Conservation (phyloP, 73 alveolate species). For the Paramecium primaurelia region DNA sequence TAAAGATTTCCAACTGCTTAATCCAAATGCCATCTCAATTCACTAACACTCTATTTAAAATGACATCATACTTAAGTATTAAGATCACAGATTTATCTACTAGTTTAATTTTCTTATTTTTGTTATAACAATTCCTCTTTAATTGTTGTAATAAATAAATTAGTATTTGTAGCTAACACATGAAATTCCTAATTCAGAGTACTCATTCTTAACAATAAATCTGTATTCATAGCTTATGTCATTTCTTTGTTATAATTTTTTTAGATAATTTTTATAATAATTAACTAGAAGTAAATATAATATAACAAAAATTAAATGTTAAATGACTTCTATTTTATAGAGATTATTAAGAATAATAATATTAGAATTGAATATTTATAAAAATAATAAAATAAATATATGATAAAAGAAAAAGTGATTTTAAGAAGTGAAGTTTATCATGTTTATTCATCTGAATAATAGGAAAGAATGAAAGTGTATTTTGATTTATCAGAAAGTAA, state of each 20-base stretch:
- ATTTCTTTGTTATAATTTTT: not conserved
- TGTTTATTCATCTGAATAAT: slow-evolving; percentile 30
- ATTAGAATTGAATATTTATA: not conserved
- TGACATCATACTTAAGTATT: not conserved
- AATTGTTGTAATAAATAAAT: not conserved
- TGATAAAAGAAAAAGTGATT: slow-evolving; percentile 43
- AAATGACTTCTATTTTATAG: not conserved
- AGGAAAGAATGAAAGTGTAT: slow-evolving; percentile 50
- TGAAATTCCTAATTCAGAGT: not conserved
- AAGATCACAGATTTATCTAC: not conserved
- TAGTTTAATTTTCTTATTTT: not conserved
- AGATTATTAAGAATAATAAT: not conserved
- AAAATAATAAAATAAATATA: not conserved
- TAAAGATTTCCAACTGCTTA: not conserved
- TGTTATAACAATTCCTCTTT: not conserved
- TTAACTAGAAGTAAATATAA: not conserved
- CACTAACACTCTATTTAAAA: not conserved
- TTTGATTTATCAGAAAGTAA: slow-evolving; percentile 4
- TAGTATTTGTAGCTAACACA: not conserved
- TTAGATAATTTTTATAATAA: not conserved
- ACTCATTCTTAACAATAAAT: not conserved
- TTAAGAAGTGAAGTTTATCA: slow-evolving; percentile 38
- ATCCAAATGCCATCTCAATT: not conserved
- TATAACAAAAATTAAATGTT: not conserved
- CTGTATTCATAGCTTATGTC: not conserved